phyloP scores from a whole-genome alignment of 345 rosid genomes.

The Aurinia saxatilis region DNA sequence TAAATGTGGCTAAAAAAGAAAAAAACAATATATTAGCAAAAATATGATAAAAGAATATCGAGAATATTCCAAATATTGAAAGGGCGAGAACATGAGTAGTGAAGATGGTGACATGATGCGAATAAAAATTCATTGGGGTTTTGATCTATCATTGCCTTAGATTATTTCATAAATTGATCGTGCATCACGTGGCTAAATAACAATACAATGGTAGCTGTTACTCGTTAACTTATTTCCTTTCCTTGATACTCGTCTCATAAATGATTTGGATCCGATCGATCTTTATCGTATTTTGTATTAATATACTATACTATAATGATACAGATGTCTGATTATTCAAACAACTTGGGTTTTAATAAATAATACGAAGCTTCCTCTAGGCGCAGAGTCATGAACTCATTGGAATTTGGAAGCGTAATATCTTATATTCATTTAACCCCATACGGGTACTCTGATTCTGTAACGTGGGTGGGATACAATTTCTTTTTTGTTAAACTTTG shows the following conservation, averaged over 20 bases:
- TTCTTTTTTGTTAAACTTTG: too few relatives aligned
- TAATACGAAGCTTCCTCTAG: background rate
- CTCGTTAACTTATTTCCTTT: too few relatives aligned
- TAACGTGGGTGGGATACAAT: too few relatives aligned
- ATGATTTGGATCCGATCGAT: background rate
- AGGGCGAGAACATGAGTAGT: background rate
- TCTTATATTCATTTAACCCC: too few relatives aligned
- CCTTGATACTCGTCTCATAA: background rate
- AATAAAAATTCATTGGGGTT: too few relatives aligned
- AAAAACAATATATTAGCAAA: too few relatives aligned
- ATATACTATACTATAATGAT: background rate
- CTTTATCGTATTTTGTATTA: background rate
- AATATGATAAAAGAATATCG: too few relatives aligned
- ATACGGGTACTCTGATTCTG: too few relatives aligned
- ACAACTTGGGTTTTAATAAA: background rate
- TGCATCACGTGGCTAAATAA: background rate
- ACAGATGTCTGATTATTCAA: background rate
- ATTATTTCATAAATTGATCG: background rate
- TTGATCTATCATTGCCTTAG: background rate
- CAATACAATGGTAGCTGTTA: background rate
- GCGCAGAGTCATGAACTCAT: background rate
- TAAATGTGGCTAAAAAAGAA: too few relatives aligned
- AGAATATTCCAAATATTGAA: background rate
- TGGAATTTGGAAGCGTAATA: too few relatives aligned
- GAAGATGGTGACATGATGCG: background rate